Percentiles rank a stretch among this genome's conserved stretches.
phyloP scores from a whole-genome alignment of 768 basidiomycete genomes.

The Podaxis sp. region DNA sequence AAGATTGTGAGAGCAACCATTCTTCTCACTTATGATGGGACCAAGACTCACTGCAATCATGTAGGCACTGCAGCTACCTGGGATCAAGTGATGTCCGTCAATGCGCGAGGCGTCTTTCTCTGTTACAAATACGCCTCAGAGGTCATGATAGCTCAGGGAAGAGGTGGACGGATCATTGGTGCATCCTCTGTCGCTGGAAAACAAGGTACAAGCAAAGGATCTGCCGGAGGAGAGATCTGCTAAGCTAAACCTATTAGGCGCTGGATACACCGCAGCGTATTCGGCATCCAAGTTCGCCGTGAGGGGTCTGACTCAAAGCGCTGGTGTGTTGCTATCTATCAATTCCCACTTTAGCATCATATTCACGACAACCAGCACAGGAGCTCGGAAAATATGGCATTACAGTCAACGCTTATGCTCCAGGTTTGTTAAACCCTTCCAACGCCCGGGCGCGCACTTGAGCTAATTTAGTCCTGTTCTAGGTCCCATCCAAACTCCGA shows the following conservation, averaged over 20 bases:
- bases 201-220: conserved; percentile 18
- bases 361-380: conserved; percentile 23
- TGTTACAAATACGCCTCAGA: conserved; percentile 67
- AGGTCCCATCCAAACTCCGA: conserved; percentile 7
- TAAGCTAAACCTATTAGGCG: not conserved
- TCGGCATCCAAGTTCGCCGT: conserved; percentile 39
- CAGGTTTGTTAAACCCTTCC: conserved; percentile 22
- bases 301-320: conserved; percentile 38
- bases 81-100: conserved; percentile 47
- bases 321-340: conserved; percentile 27
- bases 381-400: conserved; percentile 40
- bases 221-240: not conserved
- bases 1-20: not conserved
- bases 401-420: conserved; percentile 45
- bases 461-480: not conserved
- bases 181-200: conserved; percentile 33
- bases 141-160: conserved; percentile 57
- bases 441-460: too few species aligned
- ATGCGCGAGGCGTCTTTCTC: conserved; percentile 57
- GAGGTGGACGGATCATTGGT: conserved; percentile 57
- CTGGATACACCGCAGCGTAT: conserved; percentile 25
- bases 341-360: not conserved
- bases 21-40: not conserved
- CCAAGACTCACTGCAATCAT: not conserved
- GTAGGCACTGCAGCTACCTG: conserved; percentile 35